Evolutionary conservation across 176 grass and related monocot species (phyloP), one percentile per base, ranked within the genome.

Genomic region (Dendrocalamus sinicus): DNA sequence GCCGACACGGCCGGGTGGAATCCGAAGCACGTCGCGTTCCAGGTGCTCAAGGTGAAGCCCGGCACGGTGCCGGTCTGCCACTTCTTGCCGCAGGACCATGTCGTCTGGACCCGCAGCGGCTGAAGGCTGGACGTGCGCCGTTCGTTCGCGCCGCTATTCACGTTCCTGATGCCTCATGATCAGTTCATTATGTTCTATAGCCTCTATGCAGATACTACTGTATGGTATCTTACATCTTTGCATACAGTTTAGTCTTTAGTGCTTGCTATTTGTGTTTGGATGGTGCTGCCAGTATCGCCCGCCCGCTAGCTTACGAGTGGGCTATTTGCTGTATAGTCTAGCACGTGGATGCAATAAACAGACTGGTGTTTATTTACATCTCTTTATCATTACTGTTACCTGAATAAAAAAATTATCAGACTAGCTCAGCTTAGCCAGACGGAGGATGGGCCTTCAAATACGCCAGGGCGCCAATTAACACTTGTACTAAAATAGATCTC

Each of bases 1-100:
- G 77, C 92, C 58, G 86, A 97, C 83, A 97, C 94, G 67, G 75
- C 88, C 46, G 86, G 73, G 30, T 97, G 92, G 92, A 94, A 91
- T 92, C 92, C 95, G 15, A 92, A 77, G 73, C 95, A 97, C 76
- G 35, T 97, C 17, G 92, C 95, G 5, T 97, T 97, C 89, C 88
- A 94, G 83, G 72, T 92, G 53, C 90, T 97, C 73, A 77, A 89
- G 7, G 92, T 94, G 73, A 89, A 94, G 91, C 95, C 95, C 30
- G 95, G 95, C 78, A 87, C 78, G 3, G 92, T 83, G 62, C 95
- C 95, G 1, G 80, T 97, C 45, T 97, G 95, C 90, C 95, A 97
- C 55, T 94, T 97, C 86, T 52, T 94, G 83, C 90, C 95, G 65
- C 90, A 97, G 79, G 90, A 92, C 63, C 85, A 94, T 70, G 86